Evolutionary conservation across 139 green algal genomes (phyloP).

Genomic region (Coelastrella sp.): DNA sequence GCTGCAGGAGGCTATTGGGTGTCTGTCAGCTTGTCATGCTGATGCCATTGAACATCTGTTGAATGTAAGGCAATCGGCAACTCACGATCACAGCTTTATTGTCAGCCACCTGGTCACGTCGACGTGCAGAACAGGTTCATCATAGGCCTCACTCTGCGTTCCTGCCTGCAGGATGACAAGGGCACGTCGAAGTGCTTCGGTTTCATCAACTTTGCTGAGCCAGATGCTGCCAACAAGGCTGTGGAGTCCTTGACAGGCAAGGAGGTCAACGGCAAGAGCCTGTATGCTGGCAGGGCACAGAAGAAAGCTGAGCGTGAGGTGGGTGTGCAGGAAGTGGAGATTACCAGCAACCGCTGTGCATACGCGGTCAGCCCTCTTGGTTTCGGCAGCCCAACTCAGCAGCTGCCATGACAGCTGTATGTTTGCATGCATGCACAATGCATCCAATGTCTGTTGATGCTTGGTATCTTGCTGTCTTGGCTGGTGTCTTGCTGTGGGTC

Average conservation of each 20-base stretch:
- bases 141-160: not conserved
- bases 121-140: not conserved
- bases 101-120: not conserved
- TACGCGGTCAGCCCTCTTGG: too few species aligned
- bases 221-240: slow-evolving; percentile 77
- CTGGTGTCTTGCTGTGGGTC: too few species aligned
- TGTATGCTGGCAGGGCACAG: slow-evolving; percentile 83
- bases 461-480: too few species aligned
- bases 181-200: slow-evolving; percentile 89
- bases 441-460: too few species aligned
- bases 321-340: not conserved
- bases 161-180: slow-evolving; percentile 68
- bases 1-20: too few species aligned
- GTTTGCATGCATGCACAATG: too few species aligned
- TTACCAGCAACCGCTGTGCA: not conserved
- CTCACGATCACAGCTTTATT: not conserved
- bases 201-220: slow-evolving; percentile 93
- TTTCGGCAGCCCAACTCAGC: too few species aligned
- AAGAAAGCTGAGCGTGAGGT: slow-evolving; percentile 93
- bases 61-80: too few species aligned
- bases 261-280: slow-evolving; percentile 75
- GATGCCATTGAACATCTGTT: too few species aligned
- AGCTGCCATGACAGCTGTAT: too few species aligned
- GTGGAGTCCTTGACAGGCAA: slow-evolving; percentile 86
- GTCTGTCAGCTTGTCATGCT: too few species aligned